Evolutionary conservation across 2,329 filamentous ascomycete genomes (phyloP), one percentile per base, ranked within the genome.

Genomic region (Beauveria brongniartii): DNA sequence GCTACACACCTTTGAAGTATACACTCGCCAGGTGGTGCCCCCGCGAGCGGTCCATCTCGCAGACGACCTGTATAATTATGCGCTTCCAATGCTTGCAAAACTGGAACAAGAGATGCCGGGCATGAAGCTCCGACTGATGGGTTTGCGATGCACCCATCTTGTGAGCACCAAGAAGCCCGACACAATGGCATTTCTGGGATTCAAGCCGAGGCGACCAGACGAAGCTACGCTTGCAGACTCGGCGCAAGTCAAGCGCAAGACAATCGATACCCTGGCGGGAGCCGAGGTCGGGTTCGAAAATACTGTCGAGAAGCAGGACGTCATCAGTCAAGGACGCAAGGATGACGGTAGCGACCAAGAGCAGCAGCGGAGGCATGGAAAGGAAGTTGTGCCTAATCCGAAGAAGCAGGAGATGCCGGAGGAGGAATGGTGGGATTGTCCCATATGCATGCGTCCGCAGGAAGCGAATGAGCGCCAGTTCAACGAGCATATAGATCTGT

Each of bases 401-500:
- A 75, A 68, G 54, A 75, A 73, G 61, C 64, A 67, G 22, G 57
- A 65, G 5, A 52, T 67, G 4, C 69, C 71, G 10, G 71, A 75
- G 58, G 75, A 82, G 57, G 78, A 85, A 52, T 80, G 78, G 72
- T 97, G 92, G 92, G 82, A 88, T 43, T 99, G 94, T 72, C 94
- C 94, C 0, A 90, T 97, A 50, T 99, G 94, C 72, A 75, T 78
- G n/a, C 79, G 87, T 18, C 87, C 90, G 0, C 92, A 97, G 69
- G 69, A 78, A 0, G 83, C 91, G 0, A 82, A 93, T 55, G 91
- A 97, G 70, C 81, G 80, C 51, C 77, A 76, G 0, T 96, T 97
- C 74, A 99, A 99, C 66, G 84, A 89, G 61, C 94, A 99, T 69
- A 92, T 99, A 56, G 94, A 99, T 71, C 82, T 89, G 9, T 99